Conservation (phyloP, 2,329 filamentous ascomycete species). For the Pseudogymnoascus sp. region DNA sequence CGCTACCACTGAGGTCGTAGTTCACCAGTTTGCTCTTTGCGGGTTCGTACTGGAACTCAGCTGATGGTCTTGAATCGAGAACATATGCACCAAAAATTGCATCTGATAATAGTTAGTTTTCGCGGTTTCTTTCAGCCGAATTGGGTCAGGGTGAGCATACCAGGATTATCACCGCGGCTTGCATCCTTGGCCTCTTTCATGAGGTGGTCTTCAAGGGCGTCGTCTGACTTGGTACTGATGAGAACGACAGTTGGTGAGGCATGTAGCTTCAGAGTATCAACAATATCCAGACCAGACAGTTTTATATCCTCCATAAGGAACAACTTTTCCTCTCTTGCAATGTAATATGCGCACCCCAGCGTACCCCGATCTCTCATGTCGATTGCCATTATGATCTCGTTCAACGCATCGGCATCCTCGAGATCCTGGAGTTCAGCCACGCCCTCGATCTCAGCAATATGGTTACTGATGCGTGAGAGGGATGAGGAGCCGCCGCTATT, state of each 20-base stretch:
- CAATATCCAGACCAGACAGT: conserved; percentile 59
- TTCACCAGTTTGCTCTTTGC: conserved; percentile 61
- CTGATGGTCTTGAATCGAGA: conserved; percentile 61
- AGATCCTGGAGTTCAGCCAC: conserved; percentile 28
- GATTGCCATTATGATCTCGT: conserved; percentile 74
- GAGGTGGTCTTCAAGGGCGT: conserved; percentile 27
- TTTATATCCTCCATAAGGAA: conserved; percentile 72
- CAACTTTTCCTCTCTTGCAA: conserved; percentile 61
- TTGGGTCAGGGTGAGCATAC: not conserved
- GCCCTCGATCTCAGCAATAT: conserved; percentile 20
- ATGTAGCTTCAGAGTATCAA: conserved; percentile 55
- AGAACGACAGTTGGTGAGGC: conserved; percentile 51
- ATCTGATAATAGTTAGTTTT: conserved; percentile 23
- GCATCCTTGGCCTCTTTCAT: conserved; percentile 26
- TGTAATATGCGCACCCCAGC: conserved; percentile 80
- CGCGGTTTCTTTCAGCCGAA: too few species aligned
- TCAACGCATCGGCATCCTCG: conserved; percentile 44
- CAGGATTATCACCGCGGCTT: conserved; percentile 14
- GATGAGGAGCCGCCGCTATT: not conserved
- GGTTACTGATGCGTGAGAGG: not conserved
- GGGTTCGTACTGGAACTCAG: conserved; percentile 64
- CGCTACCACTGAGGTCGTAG: conserved; percentile 41
- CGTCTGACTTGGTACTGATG: conserved; percentile 32
- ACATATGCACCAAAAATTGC: conserved; percentile 37
- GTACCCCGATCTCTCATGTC: conserved; percentile 64